A percentile compares a stretch with the other conserved stretches of the same genome.
Conservation (phyloP, 106 monocot species). For the Gastrodia elata region DNA sequence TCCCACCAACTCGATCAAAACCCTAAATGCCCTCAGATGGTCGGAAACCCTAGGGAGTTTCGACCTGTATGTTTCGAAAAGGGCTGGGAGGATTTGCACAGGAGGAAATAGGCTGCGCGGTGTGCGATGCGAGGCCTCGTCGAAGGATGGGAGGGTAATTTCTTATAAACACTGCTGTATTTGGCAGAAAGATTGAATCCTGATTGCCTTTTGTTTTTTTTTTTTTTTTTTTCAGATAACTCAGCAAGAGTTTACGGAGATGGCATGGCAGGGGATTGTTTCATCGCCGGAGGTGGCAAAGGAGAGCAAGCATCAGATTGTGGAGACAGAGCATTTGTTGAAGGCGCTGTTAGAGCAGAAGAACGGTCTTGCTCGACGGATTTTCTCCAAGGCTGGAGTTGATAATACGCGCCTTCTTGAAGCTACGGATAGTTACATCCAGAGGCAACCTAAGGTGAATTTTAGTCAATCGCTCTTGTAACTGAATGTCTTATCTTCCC, state of each 20-base stretch:
- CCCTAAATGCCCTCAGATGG: conserved; percentile 28
- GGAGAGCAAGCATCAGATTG: conserved; percentile 94
- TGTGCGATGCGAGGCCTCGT: conserved; percentile 51
- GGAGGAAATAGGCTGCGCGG: conserved; percentile 18
- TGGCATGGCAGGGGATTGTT: conserved; percentile 99
- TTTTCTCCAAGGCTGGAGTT: conserved; percentile 92
- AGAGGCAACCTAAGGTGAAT: conserved; percentile 86
- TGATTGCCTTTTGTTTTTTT: not conserved
- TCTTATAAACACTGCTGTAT: not conserved
- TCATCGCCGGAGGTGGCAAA: conserved; percentile 91
- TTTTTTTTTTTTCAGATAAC: conserved; percentile 39
- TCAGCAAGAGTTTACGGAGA: conserved; percentile 94
- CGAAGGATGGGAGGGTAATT: conserved; percentile 68
- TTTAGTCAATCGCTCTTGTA: not conserved
- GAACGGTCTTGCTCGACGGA: conserved; percentile 95
- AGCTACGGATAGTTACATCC: conserved; percentile 81
- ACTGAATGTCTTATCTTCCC: not conserved
- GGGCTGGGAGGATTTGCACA: conserved; percentile 4
- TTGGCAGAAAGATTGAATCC: not conserved
- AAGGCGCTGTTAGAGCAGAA: conserved; percentile 92
- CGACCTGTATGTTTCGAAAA: conserved; percentile 13
- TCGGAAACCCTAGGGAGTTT: conserved; percentile 20
- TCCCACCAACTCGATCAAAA: not conserved
- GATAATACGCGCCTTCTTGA: conserved; percentile 87
- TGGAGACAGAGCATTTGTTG: conserved; percentile 98